A percentile compares a stretch with the other conserved stretches of the same genome.
phyloP scores from a whole-genome alignment of 768 basidiomycete genomes.

The Tricholoma bakamatsutake region DNA sequence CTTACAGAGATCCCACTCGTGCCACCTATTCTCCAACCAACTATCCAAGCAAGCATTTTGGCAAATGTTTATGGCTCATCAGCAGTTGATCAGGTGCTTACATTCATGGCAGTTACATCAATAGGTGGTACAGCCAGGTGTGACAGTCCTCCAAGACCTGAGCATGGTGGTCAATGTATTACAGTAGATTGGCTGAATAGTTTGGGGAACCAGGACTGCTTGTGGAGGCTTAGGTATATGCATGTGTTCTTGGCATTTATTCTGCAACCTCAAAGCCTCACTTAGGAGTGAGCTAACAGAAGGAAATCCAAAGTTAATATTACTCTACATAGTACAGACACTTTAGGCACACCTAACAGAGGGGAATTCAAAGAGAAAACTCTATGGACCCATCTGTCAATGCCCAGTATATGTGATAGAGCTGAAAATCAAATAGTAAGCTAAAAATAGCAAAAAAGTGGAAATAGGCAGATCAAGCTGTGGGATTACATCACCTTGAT shows the following conservation, averaged over 20 bases:
- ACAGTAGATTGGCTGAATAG: not conserved
- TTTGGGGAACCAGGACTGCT: not conserved
- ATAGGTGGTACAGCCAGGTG: not conserved
- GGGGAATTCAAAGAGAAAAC: no score
- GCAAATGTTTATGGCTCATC: not conserved
- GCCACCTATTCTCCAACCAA: not conserved
- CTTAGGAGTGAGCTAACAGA: no score
- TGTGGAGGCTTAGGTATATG: not conserved
- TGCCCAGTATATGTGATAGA: no score
- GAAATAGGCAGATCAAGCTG: no score
- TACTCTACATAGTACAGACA: no score
- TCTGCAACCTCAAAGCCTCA: no score
- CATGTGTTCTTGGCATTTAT: not conserved
- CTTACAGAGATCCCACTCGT: not conserved
- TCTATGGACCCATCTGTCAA: no score
- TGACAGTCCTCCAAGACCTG: not conserved
- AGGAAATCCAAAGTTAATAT: no score
- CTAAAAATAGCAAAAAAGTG: no score
- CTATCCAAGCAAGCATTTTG: not conserved
- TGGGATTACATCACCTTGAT: no score
- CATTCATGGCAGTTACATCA: not conserved
- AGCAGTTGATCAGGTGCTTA: not conserved
- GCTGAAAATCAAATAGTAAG: no score
- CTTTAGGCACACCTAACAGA: no score
- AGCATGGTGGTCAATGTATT: not conserved